Conservation (phyloP, 768 basidiomycete genomes). For the Paxillus involutus region DNA sequence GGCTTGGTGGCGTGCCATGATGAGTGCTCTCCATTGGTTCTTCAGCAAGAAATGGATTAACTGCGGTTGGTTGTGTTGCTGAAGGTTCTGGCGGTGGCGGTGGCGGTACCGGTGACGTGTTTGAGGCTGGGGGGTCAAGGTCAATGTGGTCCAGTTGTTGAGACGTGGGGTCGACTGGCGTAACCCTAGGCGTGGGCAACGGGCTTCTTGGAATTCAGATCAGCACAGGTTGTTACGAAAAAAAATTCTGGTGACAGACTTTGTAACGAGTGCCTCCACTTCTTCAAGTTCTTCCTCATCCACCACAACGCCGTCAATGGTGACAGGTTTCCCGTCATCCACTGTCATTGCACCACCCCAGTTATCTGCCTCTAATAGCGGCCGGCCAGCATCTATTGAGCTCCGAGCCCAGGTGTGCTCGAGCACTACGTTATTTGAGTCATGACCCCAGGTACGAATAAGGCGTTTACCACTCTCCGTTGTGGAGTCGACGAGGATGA, state of each 20-base stretch:
- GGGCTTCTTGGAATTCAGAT: slow-evolving; percentile 47
- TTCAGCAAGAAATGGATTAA: not conserved
- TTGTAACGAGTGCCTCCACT: slow-evolving; percentile 36
- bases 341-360: slow-evolving; percentile 48
- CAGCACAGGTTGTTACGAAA: slow-evolving; percentile 11
- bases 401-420: slow-evolving; percentile 52
- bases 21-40: slow-evolving; percentile 1
- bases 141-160: slow-evolving; percentile 8
- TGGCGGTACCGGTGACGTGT: not conserved
- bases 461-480: slow-evolving; percentile 54
- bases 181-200: slow-evolving; percentile 61
- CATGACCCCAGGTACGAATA: slow-evolving; percentile 57
- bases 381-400: slow-evolving; percentile 42
- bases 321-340: slow-evolving; percentile 34
- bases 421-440: slow-evolving; percentile 48
- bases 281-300: slow-evolving; percentile 38
- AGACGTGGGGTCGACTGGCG: slow-evolving; percentile 41
- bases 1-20: not conserved
- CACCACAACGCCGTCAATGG: slow-evolving; percentile 32
- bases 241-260: slow-evolving; percentile 40
- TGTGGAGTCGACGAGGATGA: slow-evolving; percentile 59
- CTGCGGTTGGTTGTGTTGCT: not conserved
- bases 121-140: slow-evolving; percentile 1
- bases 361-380: slow-evolving; percentile 46
- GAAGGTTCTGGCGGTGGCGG: not conserved